phyloP scores from a whole-genome alignment of 495 filamentous ascomycete species.

The Darksidea phi region DNA sequence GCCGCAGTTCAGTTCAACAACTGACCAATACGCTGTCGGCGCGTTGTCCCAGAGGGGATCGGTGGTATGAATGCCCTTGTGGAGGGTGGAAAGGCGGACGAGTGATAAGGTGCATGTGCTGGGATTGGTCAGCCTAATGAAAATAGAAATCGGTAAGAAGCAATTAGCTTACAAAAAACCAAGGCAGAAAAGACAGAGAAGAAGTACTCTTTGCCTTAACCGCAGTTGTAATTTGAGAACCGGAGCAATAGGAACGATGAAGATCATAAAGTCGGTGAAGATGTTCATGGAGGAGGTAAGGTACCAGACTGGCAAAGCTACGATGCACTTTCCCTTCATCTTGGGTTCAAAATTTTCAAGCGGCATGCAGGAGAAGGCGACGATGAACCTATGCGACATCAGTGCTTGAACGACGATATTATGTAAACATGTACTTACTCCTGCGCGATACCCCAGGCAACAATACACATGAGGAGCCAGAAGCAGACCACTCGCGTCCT shows the following conservation, averaged over 20 bases:
- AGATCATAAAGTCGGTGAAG: constrained; percentile 28
- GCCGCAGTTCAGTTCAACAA: constrained; percentile 28
- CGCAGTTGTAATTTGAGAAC: constrained; percentile 23
- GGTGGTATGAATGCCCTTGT: constrained; percentile 17
- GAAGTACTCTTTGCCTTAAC: constrained; percentile 14
- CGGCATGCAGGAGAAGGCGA: constrained; percentile 16
- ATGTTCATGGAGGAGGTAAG: constrained; percentile 31
- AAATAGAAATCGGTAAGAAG: background rate
- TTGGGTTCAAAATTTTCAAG: constrained; percentile 8
- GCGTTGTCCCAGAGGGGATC: constrained; percentile 33
- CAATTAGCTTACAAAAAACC: constrained; percentile 29
- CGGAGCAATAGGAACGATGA: constrained; percentile 22
- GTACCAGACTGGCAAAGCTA: constrained; percentile 22
- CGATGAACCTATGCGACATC: constrained; percentile 12
- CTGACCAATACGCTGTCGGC: constrained; percentile 25
- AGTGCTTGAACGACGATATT: background rate
- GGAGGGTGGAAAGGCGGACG: constrained; percentile 25
- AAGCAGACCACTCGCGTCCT: constrained; percentile 8
- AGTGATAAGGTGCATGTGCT: constrained; percentile 28
- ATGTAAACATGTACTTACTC: constrained; percentile 2
- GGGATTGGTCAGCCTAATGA: background rate
- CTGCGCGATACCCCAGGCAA: constrained; percentile 21
- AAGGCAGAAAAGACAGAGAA: constrained; percentile 25
- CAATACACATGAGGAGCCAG: constrained; percentile 21
- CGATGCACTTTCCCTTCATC: constrained; percentile 26